Evolutionary conservation across 2,329 filamentous ascomycete species (phyloP).

Genomic region (Arthrobotrys entomopaga): DNA sequence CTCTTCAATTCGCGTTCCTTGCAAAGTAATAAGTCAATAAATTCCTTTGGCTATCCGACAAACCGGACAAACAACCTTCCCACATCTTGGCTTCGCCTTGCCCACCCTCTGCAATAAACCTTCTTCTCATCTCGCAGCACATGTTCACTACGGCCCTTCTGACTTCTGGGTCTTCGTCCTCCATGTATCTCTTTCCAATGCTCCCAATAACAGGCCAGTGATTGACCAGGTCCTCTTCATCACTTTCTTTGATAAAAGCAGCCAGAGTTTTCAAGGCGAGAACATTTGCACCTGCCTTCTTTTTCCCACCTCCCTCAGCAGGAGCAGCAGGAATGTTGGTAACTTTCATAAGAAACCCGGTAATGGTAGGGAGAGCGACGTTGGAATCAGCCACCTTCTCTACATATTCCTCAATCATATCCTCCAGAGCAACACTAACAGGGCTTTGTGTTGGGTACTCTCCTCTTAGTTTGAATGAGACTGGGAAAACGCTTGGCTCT

Average conservation of each 20-base stretch:
- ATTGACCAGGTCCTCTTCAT: constrained; percentile 50
- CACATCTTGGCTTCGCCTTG: constrained; percentile 58
- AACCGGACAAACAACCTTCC: constrained; percentile 58
- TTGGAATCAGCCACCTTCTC: constrained; percentile 55
- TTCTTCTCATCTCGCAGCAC: constrained; percentile 58
- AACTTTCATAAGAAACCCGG: constrained; percentile 45
- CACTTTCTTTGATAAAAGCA: constrained; percentile 55
- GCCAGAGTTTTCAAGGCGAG: constrained; percentile 57
- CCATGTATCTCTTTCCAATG: constrained; percentile 58
- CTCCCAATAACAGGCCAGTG: constrained; percentile 56
- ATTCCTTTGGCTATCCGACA: constrained; percentile 57
- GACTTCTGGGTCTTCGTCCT: constrained; percentile 59
- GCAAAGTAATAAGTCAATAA: constrained; percentile 59
- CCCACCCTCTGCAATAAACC: constrained; percentile 46
- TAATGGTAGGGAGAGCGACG: constrained; percentile 56
- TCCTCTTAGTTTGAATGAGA: constrained; percentile 58
- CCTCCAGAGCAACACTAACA: constrained; percentile 57
- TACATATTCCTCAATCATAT: constrained; percentile 58
- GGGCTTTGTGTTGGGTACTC: constrained; percentile 58
- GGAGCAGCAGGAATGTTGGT: constrained; percentile 35
- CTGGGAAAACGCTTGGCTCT: constrained; percentile 57
- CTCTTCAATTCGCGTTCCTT: constrained; percentile 42
- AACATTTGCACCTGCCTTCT: constrained; percentile 55
- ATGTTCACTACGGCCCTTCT: constrained; percentile 57
- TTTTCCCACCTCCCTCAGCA: constrained; percentile 37